Evolutionary conservation across 352 stramenopile genomes (phyloP), one percentile per base, ranked within the genome.

Genomic region (Lagenidium giganteum): DNA sequence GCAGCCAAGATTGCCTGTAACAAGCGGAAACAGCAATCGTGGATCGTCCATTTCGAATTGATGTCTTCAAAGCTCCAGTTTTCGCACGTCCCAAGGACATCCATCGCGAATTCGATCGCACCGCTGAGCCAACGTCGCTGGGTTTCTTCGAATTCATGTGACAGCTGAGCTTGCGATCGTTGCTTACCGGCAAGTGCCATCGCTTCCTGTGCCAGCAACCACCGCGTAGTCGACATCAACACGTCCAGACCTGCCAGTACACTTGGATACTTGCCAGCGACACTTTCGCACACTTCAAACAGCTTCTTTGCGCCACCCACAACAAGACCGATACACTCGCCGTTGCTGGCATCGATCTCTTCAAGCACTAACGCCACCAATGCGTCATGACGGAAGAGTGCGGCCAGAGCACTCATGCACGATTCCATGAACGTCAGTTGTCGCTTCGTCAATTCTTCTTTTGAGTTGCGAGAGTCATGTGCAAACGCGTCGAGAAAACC

Each of bases 401-500:
- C 61, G 16, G 54, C 64, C 40, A 88, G 38, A 32, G 68, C 61
- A 43, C 55, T 51, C 5, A 86, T 64, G 24, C 60, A 53, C 1
- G 70, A 62, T 16, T 48, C 38, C 25, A 82, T 54, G 25, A 86
- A 64, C 25, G 84, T 59, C 16, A 86, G 40, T 42, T 76, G 54
- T 14, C 49, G 51, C 3, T 48, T 5, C 23, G 57, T 62, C 58
- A 60, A 74, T n/a, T 49, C 22, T 6, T 64, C 39, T 2, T 11
- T 24, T 17, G 7, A 40, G 32, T 13, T 30, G 23, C n/a, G 52
- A 16, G 20, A 53, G 22, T 61, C 48, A 59, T 76, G 52, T 9
- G 84, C n/a, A 29, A 87, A 87, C 8, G 51, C 54, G 35, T 82
- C 67, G 12, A 87, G 48, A 18, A 82, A 73, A 8, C 65, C 59